Evolutionary conservation across 805 yeast species (phyloP), one percentile per base, ranked within the genome.

Genomic region (Starmerella stigmatis): DNA sequence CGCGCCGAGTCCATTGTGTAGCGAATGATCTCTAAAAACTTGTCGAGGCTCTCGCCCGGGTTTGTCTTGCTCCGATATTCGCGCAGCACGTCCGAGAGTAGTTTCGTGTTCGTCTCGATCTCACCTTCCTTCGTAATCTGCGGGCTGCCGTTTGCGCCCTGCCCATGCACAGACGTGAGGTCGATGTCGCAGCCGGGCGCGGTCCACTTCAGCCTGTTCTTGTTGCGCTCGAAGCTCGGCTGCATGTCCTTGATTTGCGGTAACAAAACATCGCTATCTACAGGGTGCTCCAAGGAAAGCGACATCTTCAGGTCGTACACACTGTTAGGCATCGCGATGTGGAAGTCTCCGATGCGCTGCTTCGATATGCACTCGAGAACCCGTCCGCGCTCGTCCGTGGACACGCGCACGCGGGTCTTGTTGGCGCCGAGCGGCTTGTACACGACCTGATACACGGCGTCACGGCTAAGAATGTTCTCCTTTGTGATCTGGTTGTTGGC

Each of bases 301-400:
- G 94, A 78, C 29, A 86, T 66, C 54, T 94, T 72, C 54, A 80
- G 68, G 63, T 86, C 96, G 59, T 78, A 79, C 62, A 78, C 70
- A 26, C 82, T 75, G 51, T 82, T 79, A 4, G 96, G 96, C 44
- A 81, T 73, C 57, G 75, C 78, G 17, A 86, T 68, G 56, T 75
- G 72, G 45, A 88, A 62, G 58, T 81, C 86, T 2, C 85, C 74
- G n/a, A 86, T 65, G 44, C 89, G 70, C 53, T 75, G 73, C 58
- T 86, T 86, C 49, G 77, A 78, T 43, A 86, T 81, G 34, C 79
- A 79, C 26, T 76, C 78, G 41, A 78, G 76, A 15, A 56, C 42
- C 5, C 52, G 48, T 32, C 56, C 60, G 7, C 47, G 43, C 28
- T 59, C 62, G 44, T 56, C 60, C 19, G 42, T 50, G 7, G 63